Conservation (phyloP, 768 basidiomycete genomes). For the Lenzites betulinus region DNA sequence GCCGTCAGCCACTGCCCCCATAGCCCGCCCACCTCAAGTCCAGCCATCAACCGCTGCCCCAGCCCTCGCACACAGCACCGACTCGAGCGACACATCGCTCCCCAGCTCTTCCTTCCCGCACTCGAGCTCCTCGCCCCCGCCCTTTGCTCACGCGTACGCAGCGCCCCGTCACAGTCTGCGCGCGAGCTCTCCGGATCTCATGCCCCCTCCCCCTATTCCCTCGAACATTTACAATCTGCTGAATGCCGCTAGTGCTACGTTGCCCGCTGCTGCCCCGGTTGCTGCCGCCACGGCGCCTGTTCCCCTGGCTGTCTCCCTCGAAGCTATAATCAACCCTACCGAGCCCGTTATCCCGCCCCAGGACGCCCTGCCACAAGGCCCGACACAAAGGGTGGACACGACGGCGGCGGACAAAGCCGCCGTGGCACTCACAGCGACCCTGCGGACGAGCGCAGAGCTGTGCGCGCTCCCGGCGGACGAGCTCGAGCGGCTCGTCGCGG, state of each 20-base stretch:
- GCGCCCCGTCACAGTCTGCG: not conserved
- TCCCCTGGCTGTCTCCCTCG: not conserved
- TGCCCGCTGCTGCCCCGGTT: not conserved
- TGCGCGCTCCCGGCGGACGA: constrained; percentile 53
- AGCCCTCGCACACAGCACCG: not conserved
- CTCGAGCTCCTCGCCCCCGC: constrained; percentile 5
- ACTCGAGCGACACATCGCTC: constrained; percentile 9
- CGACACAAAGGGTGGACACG: no score
- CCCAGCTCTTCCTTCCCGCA: constrained; percentile 10
- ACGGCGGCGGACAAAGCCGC: no score
- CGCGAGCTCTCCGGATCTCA: constrained; percentile 10
- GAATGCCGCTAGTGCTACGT: not conserved
- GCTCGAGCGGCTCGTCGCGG: constrained; percentile 59
- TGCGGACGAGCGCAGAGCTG: constrained; percentile 49
- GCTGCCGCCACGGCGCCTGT: not conserved
- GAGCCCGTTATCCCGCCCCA: no score
- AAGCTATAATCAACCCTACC: no score
- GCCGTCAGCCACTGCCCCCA: not conserved
- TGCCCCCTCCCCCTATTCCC: constrained; percentile 17
- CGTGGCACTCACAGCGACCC: constrained; percentile 34
- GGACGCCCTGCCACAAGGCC: no score
- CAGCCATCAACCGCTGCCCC: not conserved
- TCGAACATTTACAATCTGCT: constrained; percentile 1
- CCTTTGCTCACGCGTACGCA: not conserved
- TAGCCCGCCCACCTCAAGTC: not conserved